Evolutionary conservation across 352 stramenopile genomes (phyloP).

Genomic region (Phytophthora constricta): DNA sequence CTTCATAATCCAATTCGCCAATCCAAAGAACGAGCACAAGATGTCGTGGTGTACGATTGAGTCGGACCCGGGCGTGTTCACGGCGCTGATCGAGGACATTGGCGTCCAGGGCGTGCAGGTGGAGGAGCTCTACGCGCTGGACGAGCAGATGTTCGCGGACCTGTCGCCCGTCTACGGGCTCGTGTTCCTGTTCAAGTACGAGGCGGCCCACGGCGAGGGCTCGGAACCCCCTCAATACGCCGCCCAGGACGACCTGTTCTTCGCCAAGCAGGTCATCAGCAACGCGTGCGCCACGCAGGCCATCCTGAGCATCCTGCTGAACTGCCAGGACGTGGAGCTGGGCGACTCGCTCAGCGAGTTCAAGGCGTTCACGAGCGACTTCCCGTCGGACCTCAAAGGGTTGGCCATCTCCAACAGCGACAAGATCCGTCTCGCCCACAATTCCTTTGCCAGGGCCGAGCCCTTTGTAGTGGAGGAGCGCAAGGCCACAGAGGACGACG

Average conservation of each 20-base stretch:
- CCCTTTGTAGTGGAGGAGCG: slow-evolving; percentile 83
- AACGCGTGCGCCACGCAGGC: slow-evolving; percentile 98
- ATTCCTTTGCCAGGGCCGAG: slow-evolving; percentile 82
- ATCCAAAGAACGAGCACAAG: background rate
- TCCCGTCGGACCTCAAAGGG: slow-evolving; percentile 83
- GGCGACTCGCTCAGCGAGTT: slow-evolving; percentile 75
- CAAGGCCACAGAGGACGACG: slow-evolving; percentile 85
- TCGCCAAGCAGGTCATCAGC: slow-evolving; percentile 95
- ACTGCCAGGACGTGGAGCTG: slow-evolving; percentile 73
- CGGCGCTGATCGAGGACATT: slow-evolving; percentile 93
- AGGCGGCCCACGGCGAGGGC: slow-evolving; percentile 53
- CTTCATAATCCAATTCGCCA: background rate
- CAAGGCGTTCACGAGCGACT: slow-evolving; percentile 82
- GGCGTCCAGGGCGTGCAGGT: slow-evolving; percentile 94
- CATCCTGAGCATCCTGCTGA: slow-evolving; percentile 97
- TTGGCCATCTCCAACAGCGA: slow-evolving; percentile 90
- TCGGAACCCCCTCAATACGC: slow-evolving; percentile 25
- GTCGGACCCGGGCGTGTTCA: slow-evolving; percentile 89
- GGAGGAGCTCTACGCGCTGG: slow-evolving; percentile 94
- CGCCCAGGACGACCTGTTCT: slow-evolving; percentile 87
- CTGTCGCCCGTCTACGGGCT: slow-evolving; percentile 90
- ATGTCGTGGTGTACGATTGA: slow-evolving; percentile 87
- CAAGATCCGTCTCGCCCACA: slow-evolving; percentile 84
- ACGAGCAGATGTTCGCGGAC: slow-evolving; percentile 82
- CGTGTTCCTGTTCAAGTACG: slow-evolving; percentile 98